phyloP scores from a whole-genome alignment of 179 eudicot species.

The Heliamphora pulchella region DNA sequence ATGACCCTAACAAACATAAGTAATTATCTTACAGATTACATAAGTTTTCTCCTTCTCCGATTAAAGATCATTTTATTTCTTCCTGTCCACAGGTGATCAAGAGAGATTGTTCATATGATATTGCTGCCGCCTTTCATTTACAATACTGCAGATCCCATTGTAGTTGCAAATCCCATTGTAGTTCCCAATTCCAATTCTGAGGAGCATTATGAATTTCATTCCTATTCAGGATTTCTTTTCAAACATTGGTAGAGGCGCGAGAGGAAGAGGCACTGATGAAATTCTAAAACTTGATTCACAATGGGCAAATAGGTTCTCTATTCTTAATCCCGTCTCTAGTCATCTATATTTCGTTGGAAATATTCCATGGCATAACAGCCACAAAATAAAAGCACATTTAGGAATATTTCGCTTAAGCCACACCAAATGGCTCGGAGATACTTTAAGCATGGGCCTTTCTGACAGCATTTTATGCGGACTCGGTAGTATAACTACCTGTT shows the following conservation, averaged over 20 bases:
- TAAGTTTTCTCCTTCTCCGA: too few relatives aligned
- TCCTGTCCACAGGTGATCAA: too few relatives aligned
- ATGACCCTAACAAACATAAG: too few relatives aligned
- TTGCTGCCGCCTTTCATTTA: neutral
- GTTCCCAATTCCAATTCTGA: neutral
- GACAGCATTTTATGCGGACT: neutral
- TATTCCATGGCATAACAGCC: neutral
- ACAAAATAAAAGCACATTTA: neutral
- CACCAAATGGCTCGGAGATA: neutral
- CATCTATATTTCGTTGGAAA: neutral
- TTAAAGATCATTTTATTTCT: too few relatives aligned
- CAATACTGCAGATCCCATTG: neutral
- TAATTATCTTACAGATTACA: too few relatives aligned
- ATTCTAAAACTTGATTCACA: too few relatives aligned
- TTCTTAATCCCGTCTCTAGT: neutral
- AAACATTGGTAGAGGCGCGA: neutral
- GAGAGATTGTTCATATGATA: too few relatives aligned
- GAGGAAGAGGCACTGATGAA: too few relatives aligned
- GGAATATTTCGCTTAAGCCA: neutral
- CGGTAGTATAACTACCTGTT: neutral
- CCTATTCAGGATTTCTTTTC: neutral
- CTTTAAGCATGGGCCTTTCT: neutral
- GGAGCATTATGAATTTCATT: neutral
- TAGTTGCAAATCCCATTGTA: neutral
- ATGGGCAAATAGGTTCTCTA: neutral